Evolutionary conservation across 2,329 filamentous ascomycete genomes (phyloP), one percentile per base, ranked within the genome.

Genomic region (Decorospora gaudefroyi): DNA sequence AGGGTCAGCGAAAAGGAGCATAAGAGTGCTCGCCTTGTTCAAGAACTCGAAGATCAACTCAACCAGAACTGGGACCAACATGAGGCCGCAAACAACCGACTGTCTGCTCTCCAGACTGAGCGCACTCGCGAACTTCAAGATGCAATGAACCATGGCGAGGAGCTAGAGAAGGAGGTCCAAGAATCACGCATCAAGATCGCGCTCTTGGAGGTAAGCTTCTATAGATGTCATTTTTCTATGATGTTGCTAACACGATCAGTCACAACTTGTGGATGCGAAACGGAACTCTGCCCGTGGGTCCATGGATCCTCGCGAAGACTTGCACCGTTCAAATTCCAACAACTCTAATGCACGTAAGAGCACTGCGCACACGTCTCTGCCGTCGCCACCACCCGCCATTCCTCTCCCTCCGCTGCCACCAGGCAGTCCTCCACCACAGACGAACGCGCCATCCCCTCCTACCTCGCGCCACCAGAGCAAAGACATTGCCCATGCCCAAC

Each of bases 1-100:
- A 75, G 75, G 52, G 74, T 84, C 42, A 76, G 73, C 15, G 74
- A 76, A 11, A 82, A 82, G 73, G 95, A 95, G 77, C 86, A 90
- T 75, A 96, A 95, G 79, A 95, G 93, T 70, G 87, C 88, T 28
- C 84, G 90, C 15, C 78, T 99, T 9, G 89, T 99, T 6, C 90
- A 97, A 68, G 92, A 99, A 72, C 84, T 99, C 4, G 93, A 99
- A 72, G 92, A 97, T 61, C 93, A 99, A 71, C 83, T 99, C 40
- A 91, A 92, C 65, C 89, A 81, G 67, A 96, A 93, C 73, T 99
- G 90, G 71, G 93, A 99, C 64, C 88, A 96, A 68, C 90, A 92
- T 48, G 89, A 96, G 65, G 77, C 83, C 47, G 85, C 86, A 9
- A 90, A 83, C 69, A 95, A 96, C 73, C 85, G 92, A 40, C 76